Evolutionary conservation across 1,284 basidiomycete species (phyloP).

Genomic region (Tilletia caries): DNA sequence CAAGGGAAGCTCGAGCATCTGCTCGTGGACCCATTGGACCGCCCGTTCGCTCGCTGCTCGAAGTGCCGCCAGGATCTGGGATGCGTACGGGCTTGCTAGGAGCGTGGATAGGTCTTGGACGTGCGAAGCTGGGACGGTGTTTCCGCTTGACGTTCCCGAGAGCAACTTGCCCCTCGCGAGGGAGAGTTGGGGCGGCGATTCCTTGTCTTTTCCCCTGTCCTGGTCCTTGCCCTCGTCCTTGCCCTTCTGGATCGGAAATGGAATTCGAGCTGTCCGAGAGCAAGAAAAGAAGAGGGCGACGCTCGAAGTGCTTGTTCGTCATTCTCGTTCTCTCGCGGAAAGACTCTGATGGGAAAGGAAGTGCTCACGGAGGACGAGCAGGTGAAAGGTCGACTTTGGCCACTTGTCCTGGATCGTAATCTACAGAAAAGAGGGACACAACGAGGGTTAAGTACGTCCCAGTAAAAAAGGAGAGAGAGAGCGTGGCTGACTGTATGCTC

Average conservation of each 20-base stretch:
- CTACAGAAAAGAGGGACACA: neutral
- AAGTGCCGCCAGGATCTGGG: conserved; percentile 29
- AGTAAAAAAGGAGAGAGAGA: neutral
- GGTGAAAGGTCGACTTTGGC: conserved; percentile 17
- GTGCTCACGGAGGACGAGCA: conserved; percentile 3
- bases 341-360: too few relatives aligned
- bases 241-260: conserved; percentile 17
- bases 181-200: conserved; percentile 10
- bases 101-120: conserved; percentile 31
- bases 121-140: conserved; percentile 30
- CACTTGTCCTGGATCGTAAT: conserved; percentile 10
- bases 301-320: conserved; percentile 17
- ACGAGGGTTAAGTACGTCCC: too few relatives aligned
- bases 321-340: too few relatives aligned
- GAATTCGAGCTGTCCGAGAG: conserved; percentile 24
- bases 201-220: neutral
- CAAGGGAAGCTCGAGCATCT: conserved; percentile 66
- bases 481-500: too few relatives aligned
- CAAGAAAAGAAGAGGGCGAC: conserved; percentile 19
- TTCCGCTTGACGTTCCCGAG: conserved; percentile 24
- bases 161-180: conserved; percentile 30
- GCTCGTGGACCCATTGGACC: conserved; percentile 64
- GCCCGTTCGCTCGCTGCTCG: conserved; percentile 26
- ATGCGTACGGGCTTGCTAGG: conserved; percentile 35
- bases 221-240: neutral